Evolutionary conservation across 352 stramenopile genomes (phyloP).

Genomic region (Lagenidium sp.): DNA sequence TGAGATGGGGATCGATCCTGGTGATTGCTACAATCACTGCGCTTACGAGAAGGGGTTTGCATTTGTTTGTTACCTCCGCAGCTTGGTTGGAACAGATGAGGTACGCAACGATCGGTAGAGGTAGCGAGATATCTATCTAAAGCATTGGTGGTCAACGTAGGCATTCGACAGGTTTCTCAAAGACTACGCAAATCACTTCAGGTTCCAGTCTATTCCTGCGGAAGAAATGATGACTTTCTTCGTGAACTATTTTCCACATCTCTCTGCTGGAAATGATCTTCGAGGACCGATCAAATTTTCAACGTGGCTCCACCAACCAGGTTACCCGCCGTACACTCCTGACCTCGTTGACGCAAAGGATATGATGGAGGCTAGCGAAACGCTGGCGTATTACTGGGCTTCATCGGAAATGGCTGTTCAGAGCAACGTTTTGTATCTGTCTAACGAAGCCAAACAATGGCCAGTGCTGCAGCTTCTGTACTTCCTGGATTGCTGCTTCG

Average conservation of each 20-base stretch:
- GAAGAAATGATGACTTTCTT: slow-evolving; percentile 70
- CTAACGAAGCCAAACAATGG: slow-evolving; percentile 48
- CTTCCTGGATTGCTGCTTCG: slow-evolving; percentile 56
- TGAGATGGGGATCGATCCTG: slow-evolving; percentile 64
- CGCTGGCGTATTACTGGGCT: slow-evolving; percentile 51
- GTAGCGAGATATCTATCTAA: no score
- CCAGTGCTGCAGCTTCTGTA: slow-evolving; percentile 49
- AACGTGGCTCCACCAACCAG: slow-evolving; percentile 57
- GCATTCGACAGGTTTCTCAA: slow-evolving; percentile 64
- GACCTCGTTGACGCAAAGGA: slow-evolving; percentile 58
- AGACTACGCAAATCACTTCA: slow-evolving; percentile 48
- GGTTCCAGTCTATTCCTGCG: slow-evolving; percentile 68
- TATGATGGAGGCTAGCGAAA: slow-evolving; percentile 62
- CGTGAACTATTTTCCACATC: slow-evolving; percentile 48
- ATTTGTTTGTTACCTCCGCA: slow-evolving; percentile 69
- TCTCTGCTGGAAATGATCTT: slow-evolving; percentile 39
- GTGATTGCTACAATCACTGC: slow-evolving; percentile 77
- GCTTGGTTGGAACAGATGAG: slow-evolving; percentile 50
- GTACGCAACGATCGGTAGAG: no score
- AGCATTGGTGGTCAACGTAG: no score
- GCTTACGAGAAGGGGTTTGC: slow-evolving; percentile 78
- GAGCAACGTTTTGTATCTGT: slow-evolving; percentile 51
- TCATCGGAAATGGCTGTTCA: slow-evolving; percentile 41
- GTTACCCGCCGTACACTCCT: slow-evolving; percentile 43
- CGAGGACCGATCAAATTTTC: slow-evolving; percentile 54